Evolutionary conservation across 331 rosid genomes (phyloP).

Genomic region (Phaseolus coccineus): DNA sequence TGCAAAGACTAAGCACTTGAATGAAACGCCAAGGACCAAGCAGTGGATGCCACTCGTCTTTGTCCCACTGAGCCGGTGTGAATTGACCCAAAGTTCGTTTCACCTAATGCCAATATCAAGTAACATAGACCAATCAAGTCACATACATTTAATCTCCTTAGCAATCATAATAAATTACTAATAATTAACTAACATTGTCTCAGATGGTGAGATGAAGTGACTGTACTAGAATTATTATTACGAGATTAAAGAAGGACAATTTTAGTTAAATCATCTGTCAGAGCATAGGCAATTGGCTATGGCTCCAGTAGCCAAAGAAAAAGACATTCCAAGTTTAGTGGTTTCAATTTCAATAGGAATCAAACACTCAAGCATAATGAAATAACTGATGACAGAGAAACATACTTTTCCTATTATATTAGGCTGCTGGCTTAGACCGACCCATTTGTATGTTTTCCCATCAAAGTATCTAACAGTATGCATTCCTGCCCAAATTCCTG

Average conservation of each 20-base stretch:
- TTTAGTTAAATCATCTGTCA: not conserved
- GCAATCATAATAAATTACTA: conserved; percentile 11
- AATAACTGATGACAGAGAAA: not conserved
- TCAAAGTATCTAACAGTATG: conserved; percentile 93
- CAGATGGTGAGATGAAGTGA: not conserved
- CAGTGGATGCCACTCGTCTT: conserved; percentile 98
- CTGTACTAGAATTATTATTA: not conserved
- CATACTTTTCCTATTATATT: conserved; percentile 91
- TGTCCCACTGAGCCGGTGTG: conserved; percentile 99
- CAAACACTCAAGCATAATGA: not conserved
- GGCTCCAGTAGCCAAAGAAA: not conserved
- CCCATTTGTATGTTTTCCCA: conserved; percentile 99
- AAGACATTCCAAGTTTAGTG: not conserved
- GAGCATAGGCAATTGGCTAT: not conserved
- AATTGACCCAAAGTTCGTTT: conserved; percentile 92
- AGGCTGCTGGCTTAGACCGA: conserved; percentile 97
- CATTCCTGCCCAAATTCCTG: conserved; percentile 99
- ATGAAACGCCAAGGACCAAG: conserved; percentile 97
- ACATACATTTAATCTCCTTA: not conserved
- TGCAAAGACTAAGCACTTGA: conserved; percentile 93
- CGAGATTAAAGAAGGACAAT: not conserved
- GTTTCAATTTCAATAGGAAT: conserved; percentile 29
- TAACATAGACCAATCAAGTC: conserved; percentile 27
- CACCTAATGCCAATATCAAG: conserved; percentile 57
- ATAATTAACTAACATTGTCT: not conserved